Evolutionary conservation across 768 basidiomycete species (phyloP).

Genomic region (Cubamyces lactineus): DNA sequence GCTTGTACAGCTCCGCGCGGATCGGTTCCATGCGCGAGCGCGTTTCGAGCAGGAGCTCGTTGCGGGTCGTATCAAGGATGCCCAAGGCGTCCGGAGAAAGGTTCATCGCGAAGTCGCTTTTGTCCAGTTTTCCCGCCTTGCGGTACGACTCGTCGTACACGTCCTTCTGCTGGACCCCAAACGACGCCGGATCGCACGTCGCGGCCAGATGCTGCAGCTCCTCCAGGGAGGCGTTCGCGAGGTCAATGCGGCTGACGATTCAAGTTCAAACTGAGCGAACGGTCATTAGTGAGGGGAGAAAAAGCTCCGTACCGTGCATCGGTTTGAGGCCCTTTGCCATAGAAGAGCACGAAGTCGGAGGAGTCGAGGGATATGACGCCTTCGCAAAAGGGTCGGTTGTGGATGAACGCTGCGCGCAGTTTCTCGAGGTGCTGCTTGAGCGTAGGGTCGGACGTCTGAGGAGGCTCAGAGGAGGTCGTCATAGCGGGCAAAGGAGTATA

Average conservation of each 20-base stretch:
- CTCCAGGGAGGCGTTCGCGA: no score
- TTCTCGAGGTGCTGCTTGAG: no score
- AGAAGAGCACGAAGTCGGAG: not conserved
- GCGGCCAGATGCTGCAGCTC: constrained; percentile 27
- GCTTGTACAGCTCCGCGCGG: constrained; percentile 12
- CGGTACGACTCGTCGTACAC: constrained; percentile 50
- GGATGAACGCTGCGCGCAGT: not conserved
- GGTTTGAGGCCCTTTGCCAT: not conserved
- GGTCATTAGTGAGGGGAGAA: no score
- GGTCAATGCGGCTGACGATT: no score
- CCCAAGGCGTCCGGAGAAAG: constrained; percentile 36
- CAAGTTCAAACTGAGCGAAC: no score
- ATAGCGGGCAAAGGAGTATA: no score
- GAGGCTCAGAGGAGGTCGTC: no score
- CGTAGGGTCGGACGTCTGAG: no score
- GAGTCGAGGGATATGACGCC: not conserved
- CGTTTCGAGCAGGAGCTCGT: constrained; percentile 29
- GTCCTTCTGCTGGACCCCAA: constrained; percentile 41
- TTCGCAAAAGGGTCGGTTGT: not conserved
- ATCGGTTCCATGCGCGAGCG: not conserved
- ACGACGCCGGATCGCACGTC: constrained; percentile 46
- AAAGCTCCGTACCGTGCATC: not conserved
- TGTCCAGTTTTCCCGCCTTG: constrained; percentile 49
- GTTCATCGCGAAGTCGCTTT: constrained; percentile 37
- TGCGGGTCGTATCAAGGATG: constrained; percentile 33